Base-by-base conservation (phyloP, 1,139 yeast species). In the Diutina catenulata region DNA sequence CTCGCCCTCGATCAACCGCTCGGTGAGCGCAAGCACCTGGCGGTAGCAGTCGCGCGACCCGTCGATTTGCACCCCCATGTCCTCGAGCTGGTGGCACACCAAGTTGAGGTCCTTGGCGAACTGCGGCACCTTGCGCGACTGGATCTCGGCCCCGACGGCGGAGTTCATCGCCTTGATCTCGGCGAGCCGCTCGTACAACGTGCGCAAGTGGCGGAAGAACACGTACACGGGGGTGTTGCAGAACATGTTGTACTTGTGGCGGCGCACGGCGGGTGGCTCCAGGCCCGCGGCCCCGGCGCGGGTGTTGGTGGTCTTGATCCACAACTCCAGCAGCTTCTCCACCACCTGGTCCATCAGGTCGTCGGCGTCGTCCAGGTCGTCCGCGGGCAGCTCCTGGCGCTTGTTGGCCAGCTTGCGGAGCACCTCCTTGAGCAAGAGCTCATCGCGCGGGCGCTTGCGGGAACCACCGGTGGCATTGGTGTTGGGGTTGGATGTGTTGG, bases 181-280 rank as follows among this genome's bases (percentile, higher is more conserved):
- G 37, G 66, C 64, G 40, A 91, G 64, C 49, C 99, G 75, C 50
- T 76, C 81, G 54, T 84, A 91, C 23, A 91, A 60, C 3, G 86
- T 83, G 46, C 84, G 78, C 53, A 88, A 66, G 50, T 82, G 81
- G 49, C 99, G 82, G 73, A 87, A 76, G 52, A 91, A 87, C 28
- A 88, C 87, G 53, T 91, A 91, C 33, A 88, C 74, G 40, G 91
- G 77, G n/a, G 96, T 82, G 56, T 88, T 91, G 45, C 87, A 82
- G 64, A 91, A 91, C 53, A 88, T 58, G 56, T 87, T 88, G 64
- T 64, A 91, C 37, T 70, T 73, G 42, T 57, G 65, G 39, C 68
- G 62, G 42, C 50, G 60, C 38, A 51, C 62, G 18, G 45, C 53
- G 51, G 18, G 32, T 9, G 26, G 37, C 13, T 18, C 19, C 13